A percentile compares a stretch with the other conserved stretches of the same genome.
phyloP scores from a whole-genome alignment of 2,329 filamentous ascomycete species.

The Diaporthe amygdali region DNA sequence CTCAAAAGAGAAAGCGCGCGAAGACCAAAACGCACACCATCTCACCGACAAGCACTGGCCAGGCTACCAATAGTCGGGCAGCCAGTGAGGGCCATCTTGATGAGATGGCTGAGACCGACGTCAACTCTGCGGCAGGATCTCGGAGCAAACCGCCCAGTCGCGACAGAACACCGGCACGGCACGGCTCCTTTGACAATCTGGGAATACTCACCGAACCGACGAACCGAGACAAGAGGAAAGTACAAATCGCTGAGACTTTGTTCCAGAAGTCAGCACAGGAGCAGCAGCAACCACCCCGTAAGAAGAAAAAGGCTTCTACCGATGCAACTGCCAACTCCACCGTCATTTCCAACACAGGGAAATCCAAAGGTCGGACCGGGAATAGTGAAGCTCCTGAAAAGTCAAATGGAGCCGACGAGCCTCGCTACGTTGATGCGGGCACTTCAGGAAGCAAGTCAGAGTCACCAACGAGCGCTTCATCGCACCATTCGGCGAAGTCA shows the following conservation, averaged over 20 bases:
- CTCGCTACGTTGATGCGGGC: constrained; percentile 56
- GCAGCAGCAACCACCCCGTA: constrained; percentile 49
- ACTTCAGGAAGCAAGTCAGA: constrained; percentile 59
- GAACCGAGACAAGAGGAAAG: constrained; percentile 70
- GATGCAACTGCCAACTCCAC: constrained; percentile 49
- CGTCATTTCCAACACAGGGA: constrained; percentile 29
- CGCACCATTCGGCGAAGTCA: constrained; percentile 39
- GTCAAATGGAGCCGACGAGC: constrained; percentile 41
- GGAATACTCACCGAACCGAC: constrained; percentile 68
- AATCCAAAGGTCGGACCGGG: constrained; percentile 31
- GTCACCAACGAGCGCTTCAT: constrained; percentile 52
- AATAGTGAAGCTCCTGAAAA: constrained; percentile 29
- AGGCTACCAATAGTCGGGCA: constrained; percentile 67
- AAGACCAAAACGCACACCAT: constrained; percentile 61
- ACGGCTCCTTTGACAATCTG: constrained; percentile 64
- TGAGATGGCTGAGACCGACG: constrained; percentile 59
- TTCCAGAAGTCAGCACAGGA: constrained; percentile 68
- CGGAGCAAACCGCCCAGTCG: constrained; percentile 71
- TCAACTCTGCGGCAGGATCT: constrained; percentile 52
- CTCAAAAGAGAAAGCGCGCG: constrained; percentile 55
- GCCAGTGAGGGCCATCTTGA: constrained; percentile 66
- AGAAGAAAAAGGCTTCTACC: constrained; percentile 68
- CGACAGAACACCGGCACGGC: constrained; percentile 66
- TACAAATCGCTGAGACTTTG: constrained; percentile 68
- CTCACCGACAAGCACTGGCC: constrained; percentile 67